Base-by-base conservation (phyloP, 2,329 filamentous ascomycete genomes). In the Scopulariopsis brevicaulis region DNA sequence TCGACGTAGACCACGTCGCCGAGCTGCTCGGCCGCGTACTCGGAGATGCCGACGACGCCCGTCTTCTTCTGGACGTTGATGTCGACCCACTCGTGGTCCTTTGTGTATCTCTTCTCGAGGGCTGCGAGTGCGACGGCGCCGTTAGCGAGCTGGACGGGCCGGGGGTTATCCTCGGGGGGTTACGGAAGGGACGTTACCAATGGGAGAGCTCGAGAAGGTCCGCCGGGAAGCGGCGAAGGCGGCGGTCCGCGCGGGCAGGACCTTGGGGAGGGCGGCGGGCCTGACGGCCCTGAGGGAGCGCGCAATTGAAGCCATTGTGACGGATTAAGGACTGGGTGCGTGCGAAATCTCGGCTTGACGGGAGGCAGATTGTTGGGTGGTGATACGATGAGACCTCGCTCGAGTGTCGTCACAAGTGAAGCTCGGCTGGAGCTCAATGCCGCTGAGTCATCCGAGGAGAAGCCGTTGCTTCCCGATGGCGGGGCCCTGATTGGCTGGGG, bases 31-130 rank as follows among this genome's bases (percentile, higher is more conserved):
- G 94, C 89, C 22, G 94, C 94, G 79, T 96, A 97, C 65, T 86
- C 80, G 59, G 90, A 94, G 71, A 99, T 96, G 61, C 94, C 94
- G 64, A 86, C 78, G 56, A 81, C 83, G 78, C 89, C 92, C 55
- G 86, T 87, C 73, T 89, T 93, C 71, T 87, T 85, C 74, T 95
- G 89, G 56, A 83, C 84, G 59, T 85, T 86, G 60, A 96, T 77
- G 74, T 96, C 91, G 71, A 99, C 85, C 94, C 94, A 99, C 78
- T 99, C 94, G 79, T 99, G 94, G 70, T 96, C 93, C 72, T 92
- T 87, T 63, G 94, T 96, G 80, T 96, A 99, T 72, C 86, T 89
- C 76, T 94, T 93, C 63, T 82, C 76, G 58, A 79, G 76, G 67
- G 74, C 85, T 89, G 62, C 28, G 32, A 11, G 54, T 40, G 22